Percentiles rank a stretch among this genome's conserved stretches.
Conservation (phyloP, 495 filamentous ascomycete genomes). For the Trichoderma virens region DNA sequence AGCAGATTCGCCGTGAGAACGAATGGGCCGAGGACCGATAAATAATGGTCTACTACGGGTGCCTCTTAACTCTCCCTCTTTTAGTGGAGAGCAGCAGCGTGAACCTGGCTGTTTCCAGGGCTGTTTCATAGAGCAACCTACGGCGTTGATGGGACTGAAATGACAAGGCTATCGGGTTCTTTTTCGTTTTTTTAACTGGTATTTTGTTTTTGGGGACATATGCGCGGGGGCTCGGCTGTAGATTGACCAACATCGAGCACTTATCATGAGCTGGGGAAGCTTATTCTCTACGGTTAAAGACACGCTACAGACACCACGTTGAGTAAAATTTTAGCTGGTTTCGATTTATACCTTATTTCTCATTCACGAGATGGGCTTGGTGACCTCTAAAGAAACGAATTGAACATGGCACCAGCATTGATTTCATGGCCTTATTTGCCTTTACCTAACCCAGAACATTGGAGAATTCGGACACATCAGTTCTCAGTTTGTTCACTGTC, state of each 20-base stretch:
- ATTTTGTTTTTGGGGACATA: neutral
- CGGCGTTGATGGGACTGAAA: constrained; percentile 4
- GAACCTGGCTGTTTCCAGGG: neutral
- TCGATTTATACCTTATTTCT: too few species aligned
- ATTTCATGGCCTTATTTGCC: too few species aligned
- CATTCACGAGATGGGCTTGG: too few species aligned
- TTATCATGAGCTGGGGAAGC: neutral
- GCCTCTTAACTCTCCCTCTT: neutral
- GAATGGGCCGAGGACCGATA: constrained; percentile 75
- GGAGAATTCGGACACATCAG: too few species aligned
- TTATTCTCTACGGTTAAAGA: neutral
- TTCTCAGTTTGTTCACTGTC: too few species aligned
- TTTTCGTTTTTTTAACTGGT: neutral
- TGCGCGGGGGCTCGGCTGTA: neutral
- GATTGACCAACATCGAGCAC: neutral
- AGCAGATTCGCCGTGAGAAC: constrained; percentile 76
- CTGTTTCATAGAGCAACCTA: constrained; percentile 5
- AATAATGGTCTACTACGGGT: constrained; percentile 7
- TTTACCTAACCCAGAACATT: too few species aligned
- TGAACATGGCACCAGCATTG: too few species aligned
- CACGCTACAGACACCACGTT: neutral
- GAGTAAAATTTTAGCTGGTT: too few species aligned
- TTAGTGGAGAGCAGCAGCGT: neutral
- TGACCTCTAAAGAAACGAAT: too few species aligned
- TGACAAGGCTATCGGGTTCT: neutral